These are phyloP conservation scores for Trichoderma atroviride DNA, from an alignment of 2,329 filamentous ascomycete genomes.

Conservation along the genomic window DNA sequence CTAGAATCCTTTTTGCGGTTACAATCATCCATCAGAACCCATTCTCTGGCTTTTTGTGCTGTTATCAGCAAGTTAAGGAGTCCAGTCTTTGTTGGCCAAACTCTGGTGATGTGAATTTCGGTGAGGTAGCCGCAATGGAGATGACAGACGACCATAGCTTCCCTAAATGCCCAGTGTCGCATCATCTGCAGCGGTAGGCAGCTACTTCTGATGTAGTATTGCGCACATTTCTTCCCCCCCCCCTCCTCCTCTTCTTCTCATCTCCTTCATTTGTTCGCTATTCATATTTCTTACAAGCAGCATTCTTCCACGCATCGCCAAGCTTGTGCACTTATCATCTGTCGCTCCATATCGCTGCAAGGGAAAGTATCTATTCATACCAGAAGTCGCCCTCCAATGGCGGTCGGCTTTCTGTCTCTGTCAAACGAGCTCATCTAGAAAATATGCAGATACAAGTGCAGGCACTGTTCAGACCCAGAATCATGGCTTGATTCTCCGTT, in stretches of 20 bases:
- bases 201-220: too few species aligned
- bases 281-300: neutral
- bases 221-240: too few species aligned
- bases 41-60: too few species aligned
- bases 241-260: too few species aligned
- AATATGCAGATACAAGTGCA: neutral
- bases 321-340: neutral
- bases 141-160: neutral
- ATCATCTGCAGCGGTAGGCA: too few species aligned
- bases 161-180: neutral
- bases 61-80: too few species aligned
- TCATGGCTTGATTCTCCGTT: neutral
- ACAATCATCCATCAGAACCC: too few species aligned
- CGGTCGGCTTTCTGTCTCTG: neutral
- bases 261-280: too few species aligned
- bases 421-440: neutral
- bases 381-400: neutral
- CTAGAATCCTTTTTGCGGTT: too few species aligned
- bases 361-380: neutral
- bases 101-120: neutral
- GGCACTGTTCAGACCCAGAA: neutral
- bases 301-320: neutral
- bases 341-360: neutral
- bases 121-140: neutral
- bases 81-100: neutral